Percentiles rank a stretch among this genome's conserved stretches.
phyloP scores from a whole-genome alignment of 192 early-diverging fungal species.

The Gonapodya prolifera region DNA sequence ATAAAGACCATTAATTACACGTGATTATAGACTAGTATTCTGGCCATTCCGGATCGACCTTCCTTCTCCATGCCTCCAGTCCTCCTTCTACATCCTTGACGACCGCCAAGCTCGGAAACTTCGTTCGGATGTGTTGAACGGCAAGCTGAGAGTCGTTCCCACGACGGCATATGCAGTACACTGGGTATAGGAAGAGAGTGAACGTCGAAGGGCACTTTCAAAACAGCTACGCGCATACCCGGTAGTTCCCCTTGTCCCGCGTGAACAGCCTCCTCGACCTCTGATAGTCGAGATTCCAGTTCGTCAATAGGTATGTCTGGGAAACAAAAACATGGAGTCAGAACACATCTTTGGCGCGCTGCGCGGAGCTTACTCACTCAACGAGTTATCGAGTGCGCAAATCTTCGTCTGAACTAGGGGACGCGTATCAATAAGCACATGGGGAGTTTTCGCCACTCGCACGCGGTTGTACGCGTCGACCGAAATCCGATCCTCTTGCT shows the following conservation, averaged over 20 bases:
- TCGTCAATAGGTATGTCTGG: conserved; percentile 45
- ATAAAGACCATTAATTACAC: too few relatives aligned
- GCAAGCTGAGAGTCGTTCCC: conserved; percentile 88
- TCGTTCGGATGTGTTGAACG: conserved; percentile 53
- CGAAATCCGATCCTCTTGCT: conserved; percentile 27
- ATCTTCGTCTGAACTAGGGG: conserved; percentile 75
- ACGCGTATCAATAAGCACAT: conserved; percentile 83
- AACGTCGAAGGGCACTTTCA: not conserved
- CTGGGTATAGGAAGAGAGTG: conserved; percentile 13
- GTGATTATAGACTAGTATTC: too few relatives aligned
- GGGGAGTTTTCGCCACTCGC: conserved; percentile 20
- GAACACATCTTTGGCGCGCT: not conserved
- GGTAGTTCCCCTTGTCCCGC: not conserved
- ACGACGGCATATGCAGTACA: conserved; percentile 75
- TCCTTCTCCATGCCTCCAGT: conserved; percentile 55
- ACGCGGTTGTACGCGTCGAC: conserved; percentile 36
- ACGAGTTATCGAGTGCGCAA: conserved; percentile 53
- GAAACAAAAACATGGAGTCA: not conserved
- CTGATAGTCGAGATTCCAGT: conserved; percentile 25
- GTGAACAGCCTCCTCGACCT: conserved; percentile 14
- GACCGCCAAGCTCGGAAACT: conserved; percentile 38
- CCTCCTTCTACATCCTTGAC: conserved; percentile 77
- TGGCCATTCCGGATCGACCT: conserved; percentile 70
- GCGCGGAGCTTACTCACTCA: not conserved
- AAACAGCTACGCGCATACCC: not conserved